Evolutionary conservation across 73 alveolate genomes (phyloP), one percentile per base, ranked within the genome.

Genomic region (Tetrahymena malaccensis): DNA sequence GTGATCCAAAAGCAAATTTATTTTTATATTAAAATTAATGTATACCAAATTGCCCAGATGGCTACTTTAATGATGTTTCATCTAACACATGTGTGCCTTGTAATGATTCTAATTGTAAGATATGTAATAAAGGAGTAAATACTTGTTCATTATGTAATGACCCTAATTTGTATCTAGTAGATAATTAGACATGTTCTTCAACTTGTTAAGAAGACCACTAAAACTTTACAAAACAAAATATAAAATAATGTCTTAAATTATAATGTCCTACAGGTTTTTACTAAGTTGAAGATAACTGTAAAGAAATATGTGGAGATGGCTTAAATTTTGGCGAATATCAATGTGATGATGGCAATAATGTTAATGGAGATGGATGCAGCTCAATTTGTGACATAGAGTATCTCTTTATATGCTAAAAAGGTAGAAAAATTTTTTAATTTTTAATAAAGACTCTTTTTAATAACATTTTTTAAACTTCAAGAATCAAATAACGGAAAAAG

Each of bases 271-370:
- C 96, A 25, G 97, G 97, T 12, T 84, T 89, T 19, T 31, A 55
- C 12, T 83, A 57, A 38, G 85, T 93, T 27, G 56, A 94, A 37
- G 97, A 96, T 85, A 58, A 85, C 1, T 96, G 97, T 93, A 58
- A 13, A 40, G 97, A 96, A 50, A 94, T 96, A 21, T 96, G 97
- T 96, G 97, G 97, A 9, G 97, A 96, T 85, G 96, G 97, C 3
- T 34, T 27, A 55, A 43, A 96, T 50, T 55, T 43, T 13, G 96
- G 96, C n/a, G 70, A 94, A 12, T 96, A 94, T 83, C 85, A 96
- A 44, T 96, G 98, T 13, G 98, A 96, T 57, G 98, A 96, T 95
- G 97, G 97, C 17, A 96, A 96, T 96, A 35, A n/a, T 1, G 33
- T 43, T 8, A 43, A 37, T 34, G 55, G 40, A 17, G 98, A 97